Base-by-base conservation (phyloP, 2,329 filamentous ascomycete species). In the Fusarium scirpi region DNA sequence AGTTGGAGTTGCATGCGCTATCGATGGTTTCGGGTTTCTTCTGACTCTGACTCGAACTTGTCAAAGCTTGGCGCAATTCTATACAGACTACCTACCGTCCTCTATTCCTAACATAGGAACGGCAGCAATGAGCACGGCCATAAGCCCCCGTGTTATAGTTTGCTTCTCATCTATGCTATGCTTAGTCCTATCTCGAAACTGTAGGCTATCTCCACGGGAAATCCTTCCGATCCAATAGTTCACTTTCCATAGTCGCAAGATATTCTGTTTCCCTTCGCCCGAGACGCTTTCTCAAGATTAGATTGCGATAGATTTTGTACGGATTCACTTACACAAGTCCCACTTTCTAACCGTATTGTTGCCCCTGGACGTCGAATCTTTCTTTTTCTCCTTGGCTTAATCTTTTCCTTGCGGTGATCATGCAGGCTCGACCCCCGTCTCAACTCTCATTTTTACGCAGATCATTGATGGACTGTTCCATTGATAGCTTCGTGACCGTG, bases 381-480 rank as follows among this genome's bases (percentile, higher is more conserved):
- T 52, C 32, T 52, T 27, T 46, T 38, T n/a, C 53, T 55, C 55
- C 62, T 58, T 67, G 71, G 60, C 69, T 64, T 47, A 54, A 29
- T 34, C 27, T 60, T 68, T 52, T 65, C 73, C 73, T 70, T 75
- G 71, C 57, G 73, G 57, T 68, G 73, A 75, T 75, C 73, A 75
- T 75, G 71, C 71, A 67, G 43, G 65, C 68, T 64, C 47, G 52
- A 61, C 56, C 61, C 58, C 62, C 49, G 66, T 66, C 71, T 75
- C 67, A 71, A 75, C 69, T 64, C 34, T 65, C 43, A 58, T 65
- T 53, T 48, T 54, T 44, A 41, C 65, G 73, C 47, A 65, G 73
- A 75, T 74, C 73, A 67, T 49, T 57, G 53, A 62, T 68, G 29
- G 47, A 56, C 43, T 52, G 53, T 66, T 62, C 69, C 72, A 74